Evolutionary conservation across 2,329 filamentous ascomycete genomes (phyloP).

Genomic region (Fusarium chuoi): DNA sequence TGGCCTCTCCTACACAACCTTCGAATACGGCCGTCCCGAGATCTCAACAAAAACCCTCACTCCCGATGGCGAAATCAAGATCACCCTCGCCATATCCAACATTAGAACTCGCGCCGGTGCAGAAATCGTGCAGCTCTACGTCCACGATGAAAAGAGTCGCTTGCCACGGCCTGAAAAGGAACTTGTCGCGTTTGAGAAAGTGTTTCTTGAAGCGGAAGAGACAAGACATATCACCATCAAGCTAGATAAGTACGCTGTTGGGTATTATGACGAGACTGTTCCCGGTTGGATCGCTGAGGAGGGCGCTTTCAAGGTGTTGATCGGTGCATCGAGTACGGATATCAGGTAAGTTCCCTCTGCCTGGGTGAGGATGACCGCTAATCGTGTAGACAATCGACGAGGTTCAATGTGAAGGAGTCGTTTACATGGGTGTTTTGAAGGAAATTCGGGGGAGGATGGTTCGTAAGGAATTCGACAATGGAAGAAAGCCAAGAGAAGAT

Average conservation of each 20-base stretch:
- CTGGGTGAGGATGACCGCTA: background rate
- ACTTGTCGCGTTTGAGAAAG: conserved; percentile 75
- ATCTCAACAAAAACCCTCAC: conserved; percentile 56
- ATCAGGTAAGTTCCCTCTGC: conserved; percentile 62
- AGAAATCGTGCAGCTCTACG: conserved; percentile 75
- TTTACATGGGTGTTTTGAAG: conserved; percentile 72
- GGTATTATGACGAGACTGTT: conserved; percentile 71
- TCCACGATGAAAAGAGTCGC: conserved; percentile 70
- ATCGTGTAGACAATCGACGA: conserved; percentile 54
- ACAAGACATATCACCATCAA: conserved; percentile 59
- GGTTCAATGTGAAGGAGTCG: conserved; percentile 70
- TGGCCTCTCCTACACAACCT: conserved; percentile 77
- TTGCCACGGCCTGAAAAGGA: conserved; percentile 77
- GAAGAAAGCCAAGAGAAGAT: background rate
- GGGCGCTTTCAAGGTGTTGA: conserved; percentile 68
- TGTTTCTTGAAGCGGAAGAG: conserved; percentile 66
- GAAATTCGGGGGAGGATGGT: accelerated
- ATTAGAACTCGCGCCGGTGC: conserved; percentile 65
- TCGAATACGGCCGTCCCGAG: conserved; percentile 69
- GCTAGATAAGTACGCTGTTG: conserved; percentile 62
- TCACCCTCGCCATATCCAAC: conserved; percentile 63
- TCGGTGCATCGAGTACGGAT: conserved; percentile 71
- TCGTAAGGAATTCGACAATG: background rate
- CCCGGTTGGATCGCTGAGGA: conserved; percentile 73
- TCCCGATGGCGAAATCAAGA: conserved; percentile 53